Evolutionary conservation across 2,329 filamentous ascomycete genomes (phyloP), one percentile per base, ranked within the genome.

Genomic region (Aspergillus chevalieri): DNA sequence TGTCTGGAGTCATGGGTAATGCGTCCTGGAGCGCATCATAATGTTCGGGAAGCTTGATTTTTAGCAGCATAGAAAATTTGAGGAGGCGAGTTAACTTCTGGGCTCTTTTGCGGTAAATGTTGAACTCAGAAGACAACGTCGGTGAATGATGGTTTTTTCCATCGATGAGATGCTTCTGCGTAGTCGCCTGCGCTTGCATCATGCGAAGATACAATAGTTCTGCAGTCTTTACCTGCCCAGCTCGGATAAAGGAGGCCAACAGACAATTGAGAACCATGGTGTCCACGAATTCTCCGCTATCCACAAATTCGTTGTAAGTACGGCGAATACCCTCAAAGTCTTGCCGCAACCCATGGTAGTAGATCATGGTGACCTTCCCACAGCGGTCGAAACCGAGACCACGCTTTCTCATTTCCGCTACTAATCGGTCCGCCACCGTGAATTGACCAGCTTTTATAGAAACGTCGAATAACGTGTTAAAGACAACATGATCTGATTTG

Each of bases 391-490:
- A 84, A 10, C 74, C 67, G 47, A 92, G 72, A 0, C 81, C 79
- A 26, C 93, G 84, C 12, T 67, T 73, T 45, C 78, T 74, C 84
- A 97, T 91, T 70, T 97, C 91, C 49, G 82, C 77, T 59, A 91
- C 83, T 9, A 97, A 81, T 73, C 89, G 87, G 59, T 96, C 87
- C 3, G 90, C 91, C 19, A 97, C 80, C 1, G 77, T 75, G 57
- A 87, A 95, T 62, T 94, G 93, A 36, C 87, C 87, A 0, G 89
- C 83, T 67, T 93, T 94, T 57, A 89, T 82, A 1, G 93, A 89
- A 9, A 89, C 80, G 63, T 96, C 87, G 59, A 95, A 96, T 10
- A 98, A 78, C 43, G 96, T 86, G 64, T 93, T 95, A 69, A 98
- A 94, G 0, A 92, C 95, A n/a, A 90, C 85, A 44, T 82, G 78